Evolutionary conservation across 1,139 yeast species (phyloP).

Genomic region (Candida pseudocylindracea): DNA sequence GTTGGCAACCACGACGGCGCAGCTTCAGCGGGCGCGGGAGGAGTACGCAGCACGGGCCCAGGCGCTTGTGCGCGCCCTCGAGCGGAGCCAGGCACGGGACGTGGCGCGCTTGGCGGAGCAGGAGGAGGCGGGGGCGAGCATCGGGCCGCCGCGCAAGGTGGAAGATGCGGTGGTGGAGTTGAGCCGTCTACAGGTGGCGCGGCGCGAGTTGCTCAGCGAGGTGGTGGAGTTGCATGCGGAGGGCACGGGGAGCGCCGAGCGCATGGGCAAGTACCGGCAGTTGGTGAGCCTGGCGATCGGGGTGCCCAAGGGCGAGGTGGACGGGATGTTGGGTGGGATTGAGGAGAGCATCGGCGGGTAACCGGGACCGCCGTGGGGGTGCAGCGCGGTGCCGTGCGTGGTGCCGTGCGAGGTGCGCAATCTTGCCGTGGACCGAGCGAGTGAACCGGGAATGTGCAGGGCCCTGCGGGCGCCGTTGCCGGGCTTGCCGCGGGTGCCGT

Average conservation of each 20-base stretch:
- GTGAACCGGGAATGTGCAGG: no score
- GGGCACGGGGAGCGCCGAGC: conserved; percentile 3
- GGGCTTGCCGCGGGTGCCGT: no score
- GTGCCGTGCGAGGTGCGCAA: no score
- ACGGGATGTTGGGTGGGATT: conserved; percentile 17
- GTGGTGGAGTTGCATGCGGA: background rate
- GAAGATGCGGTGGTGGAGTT: background rate
- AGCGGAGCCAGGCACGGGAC: background rate
- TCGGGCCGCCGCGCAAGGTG: background rate
- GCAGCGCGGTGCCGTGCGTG: no score
- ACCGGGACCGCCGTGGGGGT: no score
- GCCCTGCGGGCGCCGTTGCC: no score
- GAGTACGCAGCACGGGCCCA: no score
- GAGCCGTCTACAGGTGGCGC: background rate
- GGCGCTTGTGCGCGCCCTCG: background rate
- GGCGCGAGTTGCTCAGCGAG: background rate
- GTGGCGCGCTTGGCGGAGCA: background rate
- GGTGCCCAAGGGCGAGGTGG: conserved; percentile 19
- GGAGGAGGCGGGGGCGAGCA: background rate
- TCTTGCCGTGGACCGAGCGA: no score
- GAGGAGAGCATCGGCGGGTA: conserved; percentile 10
- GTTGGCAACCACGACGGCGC: no score
- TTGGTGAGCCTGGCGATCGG: conserved; percentile 22
- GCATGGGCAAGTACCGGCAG: conserved; percentile 18
- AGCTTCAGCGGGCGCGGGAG: no score